phyloP scores from a whole-genome alignment of 2,329 filamentous ascomycete genomes.

The Boeremia exigua region DNA sequence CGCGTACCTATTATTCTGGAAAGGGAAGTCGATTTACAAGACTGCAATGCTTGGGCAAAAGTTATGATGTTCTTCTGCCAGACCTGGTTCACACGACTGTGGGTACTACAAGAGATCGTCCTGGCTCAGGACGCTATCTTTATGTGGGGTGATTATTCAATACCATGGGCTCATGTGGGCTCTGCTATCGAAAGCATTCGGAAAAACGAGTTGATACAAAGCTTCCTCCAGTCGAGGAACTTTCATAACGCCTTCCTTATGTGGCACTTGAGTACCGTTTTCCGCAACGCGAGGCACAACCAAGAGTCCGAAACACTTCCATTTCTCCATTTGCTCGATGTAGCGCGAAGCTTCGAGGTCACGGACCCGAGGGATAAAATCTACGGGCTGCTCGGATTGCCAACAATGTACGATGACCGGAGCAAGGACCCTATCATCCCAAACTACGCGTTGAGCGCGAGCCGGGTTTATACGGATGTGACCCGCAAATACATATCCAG shows the following conservation, averaged over 20 bases:
- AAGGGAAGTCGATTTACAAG: neutral
- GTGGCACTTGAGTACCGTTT: constrained; percentile 3
- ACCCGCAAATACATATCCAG: constrained; percentile 7
- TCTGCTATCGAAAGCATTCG: constrained; percentile 16
- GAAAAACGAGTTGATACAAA: neutral
- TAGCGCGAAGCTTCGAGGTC: constrained; percentile 22
- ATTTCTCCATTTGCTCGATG: constrained; percentile 24
- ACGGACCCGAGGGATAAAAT: constrained; percentile 26
- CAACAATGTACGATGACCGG: neutral
- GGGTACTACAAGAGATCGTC: constrained; percentile 19
- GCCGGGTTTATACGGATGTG: constrained; percentile 19
- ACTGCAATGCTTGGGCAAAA: neutral
- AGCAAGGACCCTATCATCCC: constrained; percentile 7
- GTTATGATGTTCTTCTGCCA: constrained; percentile 12
- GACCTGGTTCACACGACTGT: constrained; percentile 12
- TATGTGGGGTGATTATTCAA: constrained; percentile 18
- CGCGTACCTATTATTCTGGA: neutral
- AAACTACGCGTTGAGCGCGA: constrained; percentile 12
- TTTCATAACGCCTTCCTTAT: constrained; percentile 26
- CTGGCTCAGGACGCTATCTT: constrained; percentile 20
- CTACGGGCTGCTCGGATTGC: constrained; percentile 23
- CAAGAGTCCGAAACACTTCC: neutral
- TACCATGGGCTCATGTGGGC: constrained; percentile 19
- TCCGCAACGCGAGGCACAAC: no score
- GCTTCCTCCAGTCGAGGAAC: constrained; percentile 4